phyloP scores from a whole-genome alignment of 495 filamentous ascomycete species.

The Aspergillus campestris region DNA sequence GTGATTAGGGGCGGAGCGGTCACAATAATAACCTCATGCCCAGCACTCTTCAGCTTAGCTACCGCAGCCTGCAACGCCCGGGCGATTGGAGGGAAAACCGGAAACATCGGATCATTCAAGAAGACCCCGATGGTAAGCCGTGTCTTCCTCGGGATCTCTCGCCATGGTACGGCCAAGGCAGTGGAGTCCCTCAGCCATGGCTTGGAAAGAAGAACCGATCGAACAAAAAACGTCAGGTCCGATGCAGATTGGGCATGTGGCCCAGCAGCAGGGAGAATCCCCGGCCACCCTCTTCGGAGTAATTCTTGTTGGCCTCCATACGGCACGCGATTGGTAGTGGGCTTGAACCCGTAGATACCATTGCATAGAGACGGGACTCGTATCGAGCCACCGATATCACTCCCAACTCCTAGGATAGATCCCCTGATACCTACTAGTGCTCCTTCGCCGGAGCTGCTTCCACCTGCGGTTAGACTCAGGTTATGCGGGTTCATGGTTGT shows the following conservation, averaged over 20 bases:
- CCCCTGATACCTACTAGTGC: constrained; percentile 45
- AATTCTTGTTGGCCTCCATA: not conserved
- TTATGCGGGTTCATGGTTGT: constrained; percentile 44
- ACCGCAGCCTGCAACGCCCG: constrained; percentile 29
- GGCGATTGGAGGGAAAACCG: constrained; percentile 38
- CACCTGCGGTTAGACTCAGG: constrained; percentile 39
- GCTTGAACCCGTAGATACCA: constrained; percentile 49
- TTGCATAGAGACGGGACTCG: constrained; percentile 48
- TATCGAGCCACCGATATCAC: constrained; percentile 52
- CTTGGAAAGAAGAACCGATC: constrained; percentile 15
- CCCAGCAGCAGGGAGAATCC: constrained; percentile 34
- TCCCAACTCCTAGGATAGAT: constrained; percentile 47
- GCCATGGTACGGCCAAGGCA: constrained; percentile 20
- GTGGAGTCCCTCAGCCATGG: constrained; percentile 23
- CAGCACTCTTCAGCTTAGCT: no score
- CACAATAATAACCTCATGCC: no score
- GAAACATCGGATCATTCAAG: constrained; percentile 31
- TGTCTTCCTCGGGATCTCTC: not conserved
- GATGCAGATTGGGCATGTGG: constrained; percentile 22
- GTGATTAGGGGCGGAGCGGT: no score
- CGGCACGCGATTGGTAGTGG: constrained; percentile 44
- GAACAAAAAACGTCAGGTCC: constrained; percentile 21
- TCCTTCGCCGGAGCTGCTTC: constrained; percentile 49
- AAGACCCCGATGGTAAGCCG: constrained; percentile 34
- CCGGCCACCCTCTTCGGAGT: constrained; percentile 4